Base-by-base conservation (phyloP, 257 asterid species). In the Paraleonurus japonicus region DNA sequence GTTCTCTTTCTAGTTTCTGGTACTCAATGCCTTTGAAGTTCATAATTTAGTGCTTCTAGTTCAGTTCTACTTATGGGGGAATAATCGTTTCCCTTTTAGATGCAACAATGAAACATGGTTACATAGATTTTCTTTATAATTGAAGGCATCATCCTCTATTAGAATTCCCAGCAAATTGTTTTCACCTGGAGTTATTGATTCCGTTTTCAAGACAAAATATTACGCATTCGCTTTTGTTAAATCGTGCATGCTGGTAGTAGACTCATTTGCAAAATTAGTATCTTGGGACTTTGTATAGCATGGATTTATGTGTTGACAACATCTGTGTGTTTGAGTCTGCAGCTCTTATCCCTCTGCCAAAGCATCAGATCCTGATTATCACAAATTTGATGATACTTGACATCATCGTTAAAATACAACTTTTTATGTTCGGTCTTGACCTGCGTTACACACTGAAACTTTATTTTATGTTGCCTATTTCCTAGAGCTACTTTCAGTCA, bases 141-240 rank as follows among this genome's bases (percentile, higher is more conserved):
- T 45, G 13, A 12, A 33, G 12, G 51, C 24, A 53, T 32, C 53
- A 32, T 58, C 75, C 47, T 70, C 13, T 41, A 32, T 41, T n/a
- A 16, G 41, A 9, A 27, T 27, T 50, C 64, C 47, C 45, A 24
- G 4, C 55, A 22, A 62, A 72, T 24, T 70, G 75, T 32, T 51
- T 47, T 65, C 19, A 4, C 60, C 37, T 24, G 23, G 33, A 53
- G 11, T 64, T 11, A 1, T 30, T 7, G 69, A 47, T 45, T 71
- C 30, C 16, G 5, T 61, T 37, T 50, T 37, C 48, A 43, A 58
- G 60, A 17, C 17, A 0, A 48, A 47, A 22, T 10, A 28, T 50
- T 39, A 15, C 11, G 1, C 30, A 0, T 57, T 39, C 39, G 41
- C 58, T 30, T 53, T 61, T 61, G 27, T 30, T 45, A 54, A 58